Evolutionary conservation across 2,329 filamentous ascomycete genomes (phyloP), one percentile per base, ranked within the genome.

Genomic region (Cercospora citrullina): DNA sequence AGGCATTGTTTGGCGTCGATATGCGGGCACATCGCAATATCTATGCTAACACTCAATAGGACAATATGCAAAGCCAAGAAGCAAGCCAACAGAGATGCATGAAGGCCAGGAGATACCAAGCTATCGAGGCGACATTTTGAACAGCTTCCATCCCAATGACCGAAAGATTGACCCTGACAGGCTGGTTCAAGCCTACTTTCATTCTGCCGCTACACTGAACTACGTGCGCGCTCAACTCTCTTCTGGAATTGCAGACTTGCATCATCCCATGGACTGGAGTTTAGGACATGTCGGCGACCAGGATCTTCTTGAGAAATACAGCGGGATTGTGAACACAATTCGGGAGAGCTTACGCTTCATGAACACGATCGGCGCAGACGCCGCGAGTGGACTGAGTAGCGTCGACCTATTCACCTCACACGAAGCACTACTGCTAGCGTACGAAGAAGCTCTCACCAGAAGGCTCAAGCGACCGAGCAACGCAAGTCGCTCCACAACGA

Each of bases 401-500:
- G 93, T 97, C 42, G 95, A 99, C 77, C 87, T 99, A 60, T 99
- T 90, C 85, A 97, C 94, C 21, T 96, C 92, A 76, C 95, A 99
- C 79, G 95, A 99, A 80, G 95, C 93, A 4, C 87, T 99, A 21
- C 87, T 97, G 1, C 87, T 99, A 8, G 94, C 97, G 78, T 99
- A 99, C 79, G 95, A 99, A 79, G 89, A 97, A 80, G 87, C 88
- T 61, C 84, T 99, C 53, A 97, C 94, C 1, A 87, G 95, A 9
- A 84, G 88, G 23, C 85, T 96, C 67, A 90, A 88, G 70, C 87
- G 88, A 72, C 90, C 91, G 1, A 78, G 81, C 48, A 83, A 82
- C 68, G 80, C 79, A 75, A 78, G 77, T 51, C 72, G 58, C n/a
- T 69, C 70, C 30, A 53, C 60, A 62, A 31, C 33, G 42, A 59